Base-by-base conservation (phyloP, 1,284 basidiomycete genomes). In the Rhodotorula sp. region DNA sequence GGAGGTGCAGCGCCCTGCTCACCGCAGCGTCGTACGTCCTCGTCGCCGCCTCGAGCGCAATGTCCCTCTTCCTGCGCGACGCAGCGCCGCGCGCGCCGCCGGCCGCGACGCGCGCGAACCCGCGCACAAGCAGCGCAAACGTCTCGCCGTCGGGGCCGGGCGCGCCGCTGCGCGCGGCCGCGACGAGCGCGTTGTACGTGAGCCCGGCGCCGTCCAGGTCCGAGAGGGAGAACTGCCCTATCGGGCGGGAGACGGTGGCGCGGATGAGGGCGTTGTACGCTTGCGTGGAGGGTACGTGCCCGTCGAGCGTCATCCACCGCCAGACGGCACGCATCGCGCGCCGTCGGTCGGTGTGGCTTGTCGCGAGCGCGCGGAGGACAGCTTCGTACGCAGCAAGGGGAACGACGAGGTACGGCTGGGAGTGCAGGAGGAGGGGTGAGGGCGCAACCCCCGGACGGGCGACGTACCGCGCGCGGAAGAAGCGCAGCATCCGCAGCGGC, bases 241-340 rank as follows among this genome's bases (percentile, higher is more conserved):
- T 22, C 3, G 64, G 46, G 4, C 67, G 63, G 29, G 61, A 69
- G 22, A 76, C 68, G 9, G 72, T 60, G 5, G 61, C 34, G 3
- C 70, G 70, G 50, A 76, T 32, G 36, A 70, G 54, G 8, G 72
- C 63, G 55, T 76, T 76, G 66, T 59, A 72, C 13, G 70, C 67
- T 27, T n/a, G 39, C 36, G 53, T 58, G 3, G 54, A 27, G 9
- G 72, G 70, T 17, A 29, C 29, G 53, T 64, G 60, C 2, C 72
- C 75, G 29, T 76, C 75, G 25, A 41, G 39, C n/a, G 64, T 25
- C 27, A 70, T 39, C 37, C 56, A 34, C 0, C 44, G 36, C 48
- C 54, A 66, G 21, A 69, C 55, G 12, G 36, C 22, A 10, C 55
- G 44, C 54, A 74, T 58, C 12, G 32, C 58, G 17, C 4, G 37